Evolutionary conservation across 2,329 filamentous ascomycete species (phyloP).

Genomic region (Phyllosticta citrichinensis): DNA sequence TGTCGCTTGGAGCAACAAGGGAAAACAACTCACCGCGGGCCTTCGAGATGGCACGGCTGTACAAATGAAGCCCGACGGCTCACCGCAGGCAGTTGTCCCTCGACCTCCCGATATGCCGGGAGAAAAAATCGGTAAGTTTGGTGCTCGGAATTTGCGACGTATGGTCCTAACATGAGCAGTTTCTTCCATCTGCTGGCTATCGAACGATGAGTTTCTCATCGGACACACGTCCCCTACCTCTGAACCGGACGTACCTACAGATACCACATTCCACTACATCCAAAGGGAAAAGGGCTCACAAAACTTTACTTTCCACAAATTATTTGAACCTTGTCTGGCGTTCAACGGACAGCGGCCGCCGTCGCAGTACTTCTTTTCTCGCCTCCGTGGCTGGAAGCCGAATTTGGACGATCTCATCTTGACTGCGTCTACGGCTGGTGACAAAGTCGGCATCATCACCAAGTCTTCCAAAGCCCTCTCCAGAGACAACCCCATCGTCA

Average conservation of each 20-base stretch:
- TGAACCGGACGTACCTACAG: constrained; percentile 42
- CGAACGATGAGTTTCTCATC: constrained; percentile 74
- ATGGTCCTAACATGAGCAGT: constrained; percentile 39
- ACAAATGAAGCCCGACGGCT: constrained; percentile 77
- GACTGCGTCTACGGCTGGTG: constrained; percentile 67
- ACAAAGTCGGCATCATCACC: constrained; percentile 70
- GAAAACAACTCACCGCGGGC: constrained; percentile 86
- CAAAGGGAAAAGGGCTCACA: constrained; percentile 51
- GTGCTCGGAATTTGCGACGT: not conserved
- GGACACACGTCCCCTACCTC: constrained; percentile 58
- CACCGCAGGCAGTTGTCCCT: constrained; percentile 67
- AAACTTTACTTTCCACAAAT: constrained; percentile 61
- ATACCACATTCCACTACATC: constrained; percentile 71
- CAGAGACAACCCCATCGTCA: constrained; percentile 49
- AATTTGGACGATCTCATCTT: constrained; percentile 73
- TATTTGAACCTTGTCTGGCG: constrained; percentile 34
- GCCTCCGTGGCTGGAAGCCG: constrained; percentile 71
- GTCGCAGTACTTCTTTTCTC: constrained; percentile 67
- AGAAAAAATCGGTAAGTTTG: constrained; percentile 56
- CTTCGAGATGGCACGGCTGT: constrained; percentile 67
- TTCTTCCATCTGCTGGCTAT: constrained; percentile 76
- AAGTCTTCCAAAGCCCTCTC: constrained; percentile 60
- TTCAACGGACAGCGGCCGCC: constrained; percentile 49
- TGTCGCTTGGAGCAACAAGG: constrained; percentile 82
- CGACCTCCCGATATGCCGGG: constrained; percentile 57